Percentiles rank a stretch among this genome's conserved stretches.
These are phyloP conservation scores for Blastobotrys peoriensis DNA, from an alignment of 805 yeast species.

Conservation along the genomic window DNA sequence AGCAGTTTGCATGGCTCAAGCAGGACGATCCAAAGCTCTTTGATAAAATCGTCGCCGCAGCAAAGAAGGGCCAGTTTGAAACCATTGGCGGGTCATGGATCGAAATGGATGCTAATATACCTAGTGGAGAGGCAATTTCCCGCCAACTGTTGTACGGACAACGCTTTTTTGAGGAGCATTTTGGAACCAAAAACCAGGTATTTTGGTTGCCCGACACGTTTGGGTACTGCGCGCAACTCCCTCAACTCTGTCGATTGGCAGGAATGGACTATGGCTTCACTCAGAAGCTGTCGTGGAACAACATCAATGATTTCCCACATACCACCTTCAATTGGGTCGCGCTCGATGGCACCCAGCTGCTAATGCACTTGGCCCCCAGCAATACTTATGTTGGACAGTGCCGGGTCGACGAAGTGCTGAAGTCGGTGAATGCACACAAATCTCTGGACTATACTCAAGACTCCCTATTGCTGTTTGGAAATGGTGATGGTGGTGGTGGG, in stretches of 20 bases:
- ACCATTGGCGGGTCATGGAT: constrained; percentile 90
- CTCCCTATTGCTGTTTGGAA: constrained; percentile 66
- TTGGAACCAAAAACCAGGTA: constrained; percentile 57
- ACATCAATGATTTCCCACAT: constrained; percentile 71
- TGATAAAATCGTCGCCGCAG: constrained; percentile 48
- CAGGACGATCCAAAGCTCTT: constrained; percentile 78
- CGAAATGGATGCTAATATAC: constrained; percentile 79
- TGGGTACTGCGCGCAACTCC: constrained; percentile 80
- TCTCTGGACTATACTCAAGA: constrained; percentile 62
- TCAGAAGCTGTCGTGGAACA: constrained; percentile 82
- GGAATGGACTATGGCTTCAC: constrained; percentile 69
- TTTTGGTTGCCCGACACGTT: constrained; percentile 88
- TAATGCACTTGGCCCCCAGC: constrained; percentile 86
- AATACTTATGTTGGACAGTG: constrained; percentile 81
- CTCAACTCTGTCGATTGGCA: constrained; percentile 69
- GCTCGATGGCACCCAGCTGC: constrained; percentile 71
- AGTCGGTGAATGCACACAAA: constrained; percentile 64
- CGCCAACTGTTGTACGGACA: constrained; percentile 78
- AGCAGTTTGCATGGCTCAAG: constrained; percentile 85
- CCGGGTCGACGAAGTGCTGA: constrained; percentile 70
- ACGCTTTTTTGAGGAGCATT: constrained; percentile 60
- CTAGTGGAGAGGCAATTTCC: constrained; percentile 73
- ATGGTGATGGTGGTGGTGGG: constrained; percentile 91
- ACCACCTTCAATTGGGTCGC: constrained; percentile 81
- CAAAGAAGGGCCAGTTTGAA: constrained; percentile 57